Evolutionary conservation across 2,329 filamentous ascomycete species (phyloP).

Genomic region (Trichoderma simmonsii): DNA sequence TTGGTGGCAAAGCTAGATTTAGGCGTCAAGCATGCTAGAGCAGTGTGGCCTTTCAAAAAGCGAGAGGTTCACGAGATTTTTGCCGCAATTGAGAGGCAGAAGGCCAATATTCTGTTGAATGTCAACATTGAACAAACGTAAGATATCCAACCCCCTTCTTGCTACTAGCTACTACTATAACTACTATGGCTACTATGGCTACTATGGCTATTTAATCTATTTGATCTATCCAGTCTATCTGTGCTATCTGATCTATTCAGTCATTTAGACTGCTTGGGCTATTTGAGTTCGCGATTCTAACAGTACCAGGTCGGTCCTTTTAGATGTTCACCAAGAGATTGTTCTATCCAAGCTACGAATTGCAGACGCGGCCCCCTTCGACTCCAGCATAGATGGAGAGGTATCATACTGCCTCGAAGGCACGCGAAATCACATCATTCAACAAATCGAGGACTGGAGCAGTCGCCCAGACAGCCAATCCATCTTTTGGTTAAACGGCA

Average conservation of each 20-base stretch:
- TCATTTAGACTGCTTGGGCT: accelerated
- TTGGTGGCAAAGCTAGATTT: slow-evolving; percentile 14
- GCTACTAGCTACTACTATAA: neutral
- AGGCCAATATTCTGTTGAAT: slow-evolving; percentile 1
- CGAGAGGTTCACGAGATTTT: slow-evolving; percentile 3
- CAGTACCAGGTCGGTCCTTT: neutral
- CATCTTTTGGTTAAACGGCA: slow-evolving; percentile 39
- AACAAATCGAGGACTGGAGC: slow-evolving; percentile 27
- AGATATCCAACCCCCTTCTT: neutral
- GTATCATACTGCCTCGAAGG: slow-evolving; percentile 31
- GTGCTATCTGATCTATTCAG: no score
- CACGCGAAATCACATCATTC: slow-evolving; percentile 34
- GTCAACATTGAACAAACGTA: slow-evolving; percentile 18
- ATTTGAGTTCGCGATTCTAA: neutral
- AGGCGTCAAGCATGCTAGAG: slow-evolving; percentile 10
- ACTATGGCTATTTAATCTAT: no score
- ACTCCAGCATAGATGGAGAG: slow-evolving; percentile 31
- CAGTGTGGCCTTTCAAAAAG: slow-evolving; percentile 18
- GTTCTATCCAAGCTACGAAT: slow-evolving; percentile 24
- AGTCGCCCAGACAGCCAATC: slow-evolving; percentile 21
- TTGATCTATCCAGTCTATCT: no score
- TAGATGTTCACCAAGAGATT: slow-evolving; percentile 23
- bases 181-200: no score
- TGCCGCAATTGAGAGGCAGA: slow-evolving; percentile 1
- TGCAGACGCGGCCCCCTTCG: slow-evolving; percentile 30